A percentile compares a stretch with the other conserved stretches of the same genome.
These are phyloP conservation scores for Diplosphaera chodatii DNA, from an alignment of 139 green algal genomes.

Conservation along the genomic window DNA sequence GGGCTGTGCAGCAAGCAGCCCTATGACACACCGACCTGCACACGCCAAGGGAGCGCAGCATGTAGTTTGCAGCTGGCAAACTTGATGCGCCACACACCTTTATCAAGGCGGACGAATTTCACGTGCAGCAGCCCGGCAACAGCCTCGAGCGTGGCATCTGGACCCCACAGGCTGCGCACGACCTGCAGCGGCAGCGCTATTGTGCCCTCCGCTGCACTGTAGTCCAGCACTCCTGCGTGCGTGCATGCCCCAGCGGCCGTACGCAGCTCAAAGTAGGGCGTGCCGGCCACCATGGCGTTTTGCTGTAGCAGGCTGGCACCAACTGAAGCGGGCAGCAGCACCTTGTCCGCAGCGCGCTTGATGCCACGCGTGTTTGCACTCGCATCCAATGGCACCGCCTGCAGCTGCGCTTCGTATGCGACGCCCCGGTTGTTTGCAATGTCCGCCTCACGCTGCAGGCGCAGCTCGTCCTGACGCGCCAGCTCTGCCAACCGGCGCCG, in stretches of 20 bases:
- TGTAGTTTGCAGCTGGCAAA: too few relatives aligned
- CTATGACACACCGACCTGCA: too few relatives aligned
- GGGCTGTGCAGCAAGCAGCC: too few relatives aligned
- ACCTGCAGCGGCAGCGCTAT: constrained; percentile 59
- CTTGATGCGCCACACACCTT: too few relatives aligned
- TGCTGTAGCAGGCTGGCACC: constrained; percentile 57
- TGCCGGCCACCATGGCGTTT: constrained; percentile 62
- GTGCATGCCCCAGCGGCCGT: constrained; percentile 22
- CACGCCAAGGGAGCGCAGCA: too few relatives aligned
- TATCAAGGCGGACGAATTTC: not conserved
- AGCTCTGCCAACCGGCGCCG: constrained; percentile 9
- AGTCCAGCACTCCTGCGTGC: constrained; percentile 73
- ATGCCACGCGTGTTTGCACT: constrained; percentile 35
- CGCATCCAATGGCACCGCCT: constrained; percentile 36
- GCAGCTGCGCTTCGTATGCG: constrained; percentile 30
- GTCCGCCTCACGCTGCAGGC: constrained; percentile 19
- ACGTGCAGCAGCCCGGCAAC: not conserved
- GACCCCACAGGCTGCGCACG: constrained; percentile 50
- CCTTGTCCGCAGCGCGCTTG: constrained; percentile 59
- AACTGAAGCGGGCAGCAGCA: constrained; percentile 60
- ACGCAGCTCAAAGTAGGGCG: constrained; percentile 65
- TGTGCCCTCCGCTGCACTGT: constrained; percentile 62
- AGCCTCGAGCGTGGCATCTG: constrained; percentile 6
- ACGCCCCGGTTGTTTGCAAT: constrained; percentile 55
- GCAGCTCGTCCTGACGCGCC: constrained; percentile 9